A percentile compares a stretch with the other conserved stretches of the same genome.
phyloP scores from a whole-genome alignment of 1,284 basidiomycete species.

The Cryptococcus floricola region DNA sequence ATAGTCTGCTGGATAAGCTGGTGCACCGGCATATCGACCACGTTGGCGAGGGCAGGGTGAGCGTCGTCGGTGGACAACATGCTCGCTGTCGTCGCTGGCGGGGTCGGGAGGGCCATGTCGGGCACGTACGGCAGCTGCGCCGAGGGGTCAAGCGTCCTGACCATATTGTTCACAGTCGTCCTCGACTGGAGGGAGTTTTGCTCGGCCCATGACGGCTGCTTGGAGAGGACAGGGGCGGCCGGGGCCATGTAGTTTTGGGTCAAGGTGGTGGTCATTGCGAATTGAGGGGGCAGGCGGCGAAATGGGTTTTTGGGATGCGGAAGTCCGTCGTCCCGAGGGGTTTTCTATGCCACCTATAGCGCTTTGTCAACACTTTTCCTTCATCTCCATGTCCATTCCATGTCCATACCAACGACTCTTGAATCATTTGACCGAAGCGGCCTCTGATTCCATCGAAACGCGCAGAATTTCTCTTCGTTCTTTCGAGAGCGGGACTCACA shows the following conservation, averaged over 20 bases:
- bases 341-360: constrained; percentile 26
- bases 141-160: constrained; percentile 35
- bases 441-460: neutral
- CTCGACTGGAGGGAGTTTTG: constrained; percentile 1
- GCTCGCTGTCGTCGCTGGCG: constrained; percentile 20
- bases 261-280: constrained; percentile 15
- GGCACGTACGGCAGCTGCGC: constrained; percentile 29
- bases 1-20: constrained; percentile 33
- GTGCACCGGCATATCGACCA: constrained; percentile 33
- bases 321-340: constrained; percentile 33
- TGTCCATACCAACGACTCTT: neutral
- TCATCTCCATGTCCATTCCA: neutral
- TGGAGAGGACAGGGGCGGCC: constrained; percentile 7
- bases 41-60: constrained; percentile 25
- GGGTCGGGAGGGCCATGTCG: constrained; percentile 19
- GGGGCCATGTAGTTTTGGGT: constrained; percentile 15
- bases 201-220: constrained; percentile 6
- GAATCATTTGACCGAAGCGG: neutral
- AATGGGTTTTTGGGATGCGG: constrained; percentile 11
- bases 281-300: constrained; percentile 1
- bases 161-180: constrained; percentile 24
- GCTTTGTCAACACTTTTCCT: neutral
- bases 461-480: neutral
- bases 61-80: constrained; percentile 13
- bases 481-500: constrained; percentile 17